Percentiles rank a stretch among this genome's conserved stretches.
Conservation (phyloP, 1,284 basidiomycete genomes). For the Moesziomyces sp. region DNA sequence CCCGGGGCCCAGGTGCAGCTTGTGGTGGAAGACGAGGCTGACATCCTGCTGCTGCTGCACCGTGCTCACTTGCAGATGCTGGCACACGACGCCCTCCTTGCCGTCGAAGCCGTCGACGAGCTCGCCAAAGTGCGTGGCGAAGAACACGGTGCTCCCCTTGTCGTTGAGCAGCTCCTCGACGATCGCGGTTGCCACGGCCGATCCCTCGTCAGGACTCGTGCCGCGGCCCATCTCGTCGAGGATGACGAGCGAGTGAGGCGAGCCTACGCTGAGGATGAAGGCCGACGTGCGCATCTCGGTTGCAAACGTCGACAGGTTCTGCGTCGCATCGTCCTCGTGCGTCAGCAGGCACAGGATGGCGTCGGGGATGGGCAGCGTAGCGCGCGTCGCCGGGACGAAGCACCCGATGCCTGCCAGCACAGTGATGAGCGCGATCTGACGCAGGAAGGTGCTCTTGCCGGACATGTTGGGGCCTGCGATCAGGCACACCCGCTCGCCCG, state of each 20-base stretch:
- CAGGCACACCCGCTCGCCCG: slow-evolving; percentile 23
- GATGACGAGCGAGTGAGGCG: slow-evolving; percentile 75
- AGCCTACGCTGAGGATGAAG: slow-evolving; percentile 74
- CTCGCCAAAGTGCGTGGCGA: slow-evolving; percentile 78
- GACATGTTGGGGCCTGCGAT: slow-evolving; percentile 71
- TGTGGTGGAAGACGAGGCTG: slow-evolving; percentile 40
- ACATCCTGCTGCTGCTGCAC: slow-evolving; percentile 10
- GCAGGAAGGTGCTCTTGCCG: slow-evolving; percentile 92
- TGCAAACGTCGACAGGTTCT: slow-evolving; percentile 59
- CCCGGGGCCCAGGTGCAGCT: slow-evolving; percentile 28
- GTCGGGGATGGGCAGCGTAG: slow-evolving; percentile 76
- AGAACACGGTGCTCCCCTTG: slow-evolving; percentile 81
- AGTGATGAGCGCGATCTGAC: slow-evolving; percentile 83
- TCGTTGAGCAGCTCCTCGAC: slow-evolving; percentile 80
- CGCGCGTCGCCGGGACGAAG: slow-evolving; percentile 70
- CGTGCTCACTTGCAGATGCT: slow-evolving; percentile 34
- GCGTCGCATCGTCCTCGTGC: slow-evolving; percentile 80
- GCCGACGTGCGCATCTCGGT: slow-evolving; percentile 52
- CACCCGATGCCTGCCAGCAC: slow-evolving; percentile 85
- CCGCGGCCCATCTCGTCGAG: slow-evolving; percentile 91
- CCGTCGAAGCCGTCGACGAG: slow-evolving; percentile 37
- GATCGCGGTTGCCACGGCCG: slow-evolving; percentile 90
- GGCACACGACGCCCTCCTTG: slow-evolving; percentile 30
- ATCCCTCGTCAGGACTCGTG: slow-evolving; percentile 84
- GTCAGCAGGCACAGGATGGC: slow-evolving; percentile 85